Base-by-base conservation (phyloP, 1,284 basidiomycete species). In the Sphaerobolus stellatus region DNA sequence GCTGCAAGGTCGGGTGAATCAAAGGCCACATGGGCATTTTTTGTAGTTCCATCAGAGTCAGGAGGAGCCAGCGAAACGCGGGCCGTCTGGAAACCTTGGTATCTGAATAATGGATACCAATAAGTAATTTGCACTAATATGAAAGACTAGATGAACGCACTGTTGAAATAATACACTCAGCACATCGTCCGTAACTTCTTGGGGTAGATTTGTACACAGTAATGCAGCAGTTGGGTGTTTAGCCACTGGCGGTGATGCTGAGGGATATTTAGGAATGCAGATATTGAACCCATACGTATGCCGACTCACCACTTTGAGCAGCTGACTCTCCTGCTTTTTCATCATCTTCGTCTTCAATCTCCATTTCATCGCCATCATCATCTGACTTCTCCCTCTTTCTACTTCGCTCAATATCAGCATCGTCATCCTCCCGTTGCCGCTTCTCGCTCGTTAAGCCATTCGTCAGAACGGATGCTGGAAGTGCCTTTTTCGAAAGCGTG, bases 101-200 rank as follows among this genome's bases (percentile, higher is more conserved):
- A 90, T 67, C 90, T 86, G 64, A 38, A 29, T 34, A 44, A 54
- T 52, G 56, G 38, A 47, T 46, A 55, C 48, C 56, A 29, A 56
- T 57, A 55, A 34, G 48, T 29, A 43, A 46, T 33, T n/a, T 48
- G 33, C 22, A 30, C 50, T 5, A 9, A 18, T 13, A 50, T 55
- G 38, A 50, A 25, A 48, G 34, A n/a, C n/a, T n/a, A n/a, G n/a
- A n/a, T n/a, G n/a, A 2, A 80, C 90, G 54, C 65, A 92, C 91
- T 92, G 90, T 72, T 92, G 88, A 73, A 94, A 93, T 18, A 94
- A 72, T n/a, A 91, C 86, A 6, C 83, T 81, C 25, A 93, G 77
- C 36, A 90, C 84, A 57, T 87, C 85, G 62, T 90, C 84, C 22
- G 88, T 89, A 28, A 92, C 86, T 67, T 92, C 90, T 66, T 84